These are phyloP conservation scores for Phaeodactylum tricornutum DNA, from an alignment of 108 stramenopile species.

Conservation along the genomic window DNA sequence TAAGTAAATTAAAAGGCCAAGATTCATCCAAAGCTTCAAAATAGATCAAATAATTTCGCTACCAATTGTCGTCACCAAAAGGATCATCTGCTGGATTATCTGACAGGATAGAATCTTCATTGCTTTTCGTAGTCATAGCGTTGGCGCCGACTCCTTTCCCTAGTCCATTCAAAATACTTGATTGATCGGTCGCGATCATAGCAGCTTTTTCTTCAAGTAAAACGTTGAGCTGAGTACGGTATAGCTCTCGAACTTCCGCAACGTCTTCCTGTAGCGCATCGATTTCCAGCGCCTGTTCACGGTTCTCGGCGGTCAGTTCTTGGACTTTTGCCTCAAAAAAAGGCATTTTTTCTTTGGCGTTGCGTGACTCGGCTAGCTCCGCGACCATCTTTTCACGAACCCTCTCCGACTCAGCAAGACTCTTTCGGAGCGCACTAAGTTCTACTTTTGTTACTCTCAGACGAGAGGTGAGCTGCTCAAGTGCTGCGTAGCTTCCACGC, in stretches of 20 bases:
- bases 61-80: neutral
- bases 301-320: slow-evolving; percentile 50
- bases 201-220: slow-evolving; percentile 66
- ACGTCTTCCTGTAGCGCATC: slow-evolving; percentile 61
- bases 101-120: too few relatives aligned
- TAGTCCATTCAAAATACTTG: too few relatives aligned
- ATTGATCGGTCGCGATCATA: too few relatives aligned
- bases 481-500: slow-evolving; percentile 49
- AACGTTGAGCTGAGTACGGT: slow-evolving; percentile 55
- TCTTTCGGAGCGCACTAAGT: slow-evolving; percentile 39
- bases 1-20: slow-evolving; percentile 3
- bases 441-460: slow-evolving; percentile 56
- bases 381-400: slow-evolving; percentile 37
- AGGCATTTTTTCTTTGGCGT: slow-evolving; percentile 63
- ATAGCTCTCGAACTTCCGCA: slow-evolving; percentile 54
- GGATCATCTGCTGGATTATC: neutral
- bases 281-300: slow-evolving; percentile 60
- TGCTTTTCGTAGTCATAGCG: too few relatives aligned
- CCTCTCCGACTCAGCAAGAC: slow-evolving; percentile 49
- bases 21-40: too few relatives aligned
- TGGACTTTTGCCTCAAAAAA: slow-evolving; percentile 54
- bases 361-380: slow-evolving; percentile 41
- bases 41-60: too few relatives aligned
- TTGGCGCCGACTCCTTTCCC: neutral
- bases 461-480: slow-evolving; percentile 62